Base-by-base conservation (phyloP, 805 yeast species). In the Hanseniaspora jakobsenii region DNA sequence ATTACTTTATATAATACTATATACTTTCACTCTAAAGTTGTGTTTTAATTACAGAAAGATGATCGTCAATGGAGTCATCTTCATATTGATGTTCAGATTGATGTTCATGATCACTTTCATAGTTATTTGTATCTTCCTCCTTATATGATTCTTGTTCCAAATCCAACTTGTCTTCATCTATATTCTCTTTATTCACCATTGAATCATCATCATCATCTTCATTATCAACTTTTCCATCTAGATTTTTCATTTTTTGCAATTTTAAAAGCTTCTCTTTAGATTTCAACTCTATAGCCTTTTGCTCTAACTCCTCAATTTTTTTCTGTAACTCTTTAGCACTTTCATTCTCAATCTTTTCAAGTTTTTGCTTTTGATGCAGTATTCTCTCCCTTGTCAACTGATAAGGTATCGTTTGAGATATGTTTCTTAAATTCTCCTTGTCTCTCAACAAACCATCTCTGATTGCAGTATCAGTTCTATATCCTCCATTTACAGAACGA, bases 381-480 rank as follows among this genome's bases (percentile, higher is more conserved):
- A 81, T 71, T 47, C 80, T 71, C 60, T 82, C 89, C 59, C 81
- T 89, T 57, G 83, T 72, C 50, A 82, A 64, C 27, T 81, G 79
- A 53, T 82, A 82, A n/a, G 93, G 93, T 19, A 82, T 83, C 1
- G 91, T 82, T 56, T 81, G 89, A 34, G 86, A 78, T 46, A 82
- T 76, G 55, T 78, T 81, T 56, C 93, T 69, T 51, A 82, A 64
- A 60, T 80, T 82, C 51, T 69, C 69, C 50, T 83, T 72, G 41
- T 71, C 71, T 32, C 65, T 64, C 7, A 53, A 46, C 4, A 32
- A 29, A 23, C 23, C 22, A 6, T 35, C 23, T 12, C 32, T 36
- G 10, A 7, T 4, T 5, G 21, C 16, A 24, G 10, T 23, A 6
- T 13, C 23, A 9, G 21, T 24, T n/a, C n/a, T n/a, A n/a, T n/a